phyloP scores from a whole-genome alignment of 2,329 filamentous ascomycete species.

The Emergomyces orientalis region DNA sequence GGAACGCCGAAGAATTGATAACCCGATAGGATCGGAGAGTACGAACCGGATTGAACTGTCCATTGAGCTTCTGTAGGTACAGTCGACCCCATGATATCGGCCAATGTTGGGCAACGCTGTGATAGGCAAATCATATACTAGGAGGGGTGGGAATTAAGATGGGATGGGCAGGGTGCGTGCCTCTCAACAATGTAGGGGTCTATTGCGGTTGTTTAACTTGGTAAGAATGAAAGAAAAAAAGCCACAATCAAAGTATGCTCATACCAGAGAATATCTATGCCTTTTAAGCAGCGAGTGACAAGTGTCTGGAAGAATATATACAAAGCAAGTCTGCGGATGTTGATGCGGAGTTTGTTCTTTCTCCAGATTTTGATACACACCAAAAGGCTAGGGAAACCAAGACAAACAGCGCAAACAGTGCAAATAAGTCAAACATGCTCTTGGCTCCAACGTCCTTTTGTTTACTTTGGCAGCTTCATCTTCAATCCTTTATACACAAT shows the following conservation, averaged over 20 bases:
- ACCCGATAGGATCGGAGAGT: conserved; percentile 1
- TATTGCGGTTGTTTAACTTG: neutral
- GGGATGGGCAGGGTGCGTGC: neutral
- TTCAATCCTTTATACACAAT: no score
- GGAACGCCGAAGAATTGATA: neutral
- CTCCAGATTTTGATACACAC: neutral
- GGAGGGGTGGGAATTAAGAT: no score
- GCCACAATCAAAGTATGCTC: neutral
- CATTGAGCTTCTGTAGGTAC: conserved; percentile 22
- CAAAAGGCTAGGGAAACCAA: neutral
- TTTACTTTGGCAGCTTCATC: conserved; percentile 16
- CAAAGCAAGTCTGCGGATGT: neutral
- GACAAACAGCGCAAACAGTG: conserved; percentile 2
- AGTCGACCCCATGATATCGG: conserved; percentile 5
- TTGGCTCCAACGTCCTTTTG: conserved; percentile 16
- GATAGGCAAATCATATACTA: neutral
- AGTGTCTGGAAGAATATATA: neutral
- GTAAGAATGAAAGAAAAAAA: neutral
- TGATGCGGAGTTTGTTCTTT: neutral
- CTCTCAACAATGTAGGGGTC: neutral
- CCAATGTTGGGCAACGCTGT: conserved; percentile 1
- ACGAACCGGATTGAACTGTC: conserved; percentile 29
- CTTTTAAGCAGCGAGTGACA: neutral
- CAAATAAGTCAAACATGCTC: conserved; percentile 17
- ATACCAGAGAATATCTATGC: neutral